Evolutionary conservation across 1,284 basidiomycete genomes (phyloP), one percentile per base, ranked within the genome.

Genomic region (Phylloboletellus chloephorus): DNA sequence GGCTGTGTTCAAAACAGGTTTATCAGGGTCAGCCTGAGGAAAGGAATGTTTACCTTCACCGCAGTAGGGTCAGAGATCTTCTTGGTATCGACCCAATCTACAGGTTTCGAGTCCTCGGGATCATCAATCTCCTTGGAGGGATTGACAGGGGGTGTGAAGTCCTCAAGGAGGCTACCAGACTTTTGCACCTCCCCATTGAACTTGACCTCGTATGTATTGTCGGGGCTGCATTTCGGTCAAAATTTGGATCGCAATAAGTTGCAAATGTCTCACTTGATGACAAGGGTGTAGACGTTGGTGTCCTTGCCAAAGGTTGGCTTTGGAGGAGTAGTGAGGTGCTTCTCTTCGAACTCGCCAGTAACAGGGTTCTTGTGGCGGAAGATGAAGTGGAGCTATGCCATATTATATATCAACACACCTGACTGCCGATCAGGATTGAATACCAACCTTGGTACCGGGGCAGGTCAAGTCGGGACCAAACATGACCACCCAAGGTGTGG

Each of bases 401-500:
- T 3, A 23, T 2, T 24, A 37, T n/a, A 12, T 23, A 20, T 54
- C 37, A 54, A 40, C 23, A 41, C 3, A 7, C 11, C 9, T 6
- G 12, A 7, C 16, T 2, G 3, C 11, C 1, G 5, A 1, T 1
- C 8, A 28, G 1, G 5, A 19, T 29, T 21, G 26, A 13, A 54
- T 1, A 33, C 67, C 19, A 47, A 86, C 85, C 81, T 89, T 90
- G 51, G 82, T 87, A 32, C 87, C 86, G 15, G 86, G 86, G 67
- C 86, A 90, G 29, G 86, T 90, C 67, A 89, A 67, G 66, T 91
- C 88, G 53, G 82, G 90, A 60, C 91, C 92, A 60, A 94, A 94
- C 91, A 95, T 92, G 72, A 96, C 79, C 5, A 89, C 89, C 88
- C 93, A 98, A 42, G 94, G 92, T n/a, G 93, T 96, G 67, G 89